Conservation (phyloP, 2,329 filamentous ascomycete genomes). For the Podosphaera aphanis region DNA sequence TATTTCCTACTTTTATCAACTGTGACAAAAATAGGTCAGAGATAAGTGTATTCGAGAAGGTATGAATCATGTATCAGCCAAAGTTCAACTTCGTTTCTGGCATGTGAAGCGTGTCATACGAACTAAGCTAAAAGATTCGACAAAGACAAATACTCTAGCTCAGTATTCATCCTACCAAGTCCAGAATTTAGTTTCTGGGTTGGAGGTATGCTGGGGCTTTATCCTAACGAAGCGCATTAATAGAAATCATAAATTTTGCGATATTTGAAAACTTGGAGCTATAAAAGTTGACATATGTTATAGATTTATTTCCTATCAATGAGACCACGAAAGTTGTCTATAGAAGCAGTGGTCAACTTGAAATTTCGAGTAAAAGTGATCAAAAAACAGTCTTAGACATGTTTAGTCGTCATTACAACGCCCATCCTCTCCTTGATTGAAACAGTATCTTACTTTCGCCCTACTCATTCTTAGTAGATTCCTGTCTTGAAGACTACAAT, state of each 20-base stretch:
- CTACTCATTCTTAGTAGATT: no score
- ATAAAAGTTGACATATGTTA: background rate
- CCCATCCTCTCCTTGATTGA: no score
- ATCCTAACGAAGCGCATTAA: background rate
- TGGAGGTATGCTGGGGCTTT: background rate
- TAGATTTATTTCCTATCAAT: background rate
- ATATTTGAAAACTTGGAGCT: background rate
- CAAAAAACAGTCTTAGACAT: no score
- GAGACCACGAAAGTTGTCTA: background rate
- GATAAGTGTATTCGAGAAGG: background rate
- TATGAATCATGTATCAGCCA: background rate
- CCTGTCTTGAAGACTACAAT: no score
- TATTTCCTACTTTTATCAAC: no score
- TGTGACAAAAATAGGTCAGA: background rate
- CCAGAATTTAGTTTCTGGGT: background rate
- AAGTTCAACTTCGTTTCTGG: background rate
- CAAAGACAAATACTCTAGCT: background rate
- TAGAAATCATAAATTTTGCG: background rate
- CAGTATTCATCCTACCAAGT: background rate
- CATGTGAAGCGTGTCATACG: background rate
- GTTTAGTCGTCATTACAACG: no score
- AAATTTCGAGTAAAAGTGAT: no score
- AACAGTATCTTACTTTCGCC: no score
- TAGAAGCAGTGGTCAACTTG: background rate
- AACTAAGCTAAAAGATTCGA: background rate